Evolutionary conservation across 1,139 yeast species (phyloP).

Genomic region (Tardiomyces blankii): DNA sequence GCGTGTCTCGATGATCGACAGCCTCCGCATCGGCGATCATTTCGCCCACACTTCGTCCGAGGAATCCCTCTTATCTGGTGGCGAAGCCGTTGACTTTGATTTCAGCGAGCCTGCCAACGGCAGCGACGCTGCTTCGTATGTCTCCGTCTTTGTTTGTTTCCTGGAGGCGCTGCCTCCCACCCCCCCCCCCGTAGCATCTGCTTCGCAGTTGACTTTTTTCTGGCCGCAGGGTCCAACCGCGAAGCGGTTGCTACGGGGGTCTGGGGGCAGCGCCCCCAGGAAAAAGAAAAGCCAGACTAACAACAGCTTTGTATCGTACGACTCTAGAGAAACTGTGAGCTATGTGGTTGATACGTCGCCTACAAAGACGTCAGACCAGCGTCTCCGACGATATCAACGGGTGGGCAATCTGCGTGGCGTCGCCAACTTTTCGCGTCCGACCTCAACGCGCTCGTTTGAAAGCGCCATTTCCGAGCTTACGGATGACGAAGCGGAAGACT

Average conservation of each 20-base stretch:
- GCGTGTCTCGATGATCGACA: slow-evolving; percentile 11
- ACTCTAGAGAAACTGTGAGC: slow-evolving; percentile 8
- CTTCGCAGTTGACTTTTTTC: no score
- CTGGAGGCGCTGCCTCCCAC: no score
- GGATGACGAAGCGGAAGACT: not conserved
- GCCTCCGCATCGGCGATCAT: slow-evolving; percentile 11
- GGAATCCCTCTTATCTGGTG: not conserved
- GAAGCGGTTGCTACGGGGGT: no score
- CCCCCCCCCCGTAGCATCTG: no score
- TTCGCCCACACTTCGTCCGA: slow-evolving; percentile 9
- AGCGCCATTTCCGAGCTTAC: not conserved
- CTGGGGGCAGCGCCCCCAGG: no score
- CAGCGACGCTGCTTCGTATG: not conserved
- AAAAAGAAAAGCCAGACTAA: no score
- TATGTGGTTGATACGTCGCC: slow-evolving; percentile 7
- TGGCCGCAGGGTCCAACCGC: no score
- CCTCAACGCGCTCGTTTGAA: not conserved
- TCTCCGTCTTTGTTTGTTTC: not conserved
- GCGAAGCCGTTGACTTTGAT: slow-evolving; percentile 17
- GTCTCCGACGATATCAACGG: slow-evolving; percentile 7
- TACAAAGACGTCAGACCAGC: slow-evolving; percentile 3
- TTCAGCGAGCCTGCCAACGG: slow-evolving; percentile 11
- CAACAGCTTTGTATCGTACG: slow-evolving; percentile 14
- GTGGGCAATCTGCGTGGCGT: slow-evolving; percentile 8
- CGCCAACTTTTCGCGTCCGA: slow-evolving; percentile 6